These are phyloP conservation scores for Pleurotus sapidus DNA, from an alignment of 768 basidiomycete species.

Conservation along the genomic window DNA sequence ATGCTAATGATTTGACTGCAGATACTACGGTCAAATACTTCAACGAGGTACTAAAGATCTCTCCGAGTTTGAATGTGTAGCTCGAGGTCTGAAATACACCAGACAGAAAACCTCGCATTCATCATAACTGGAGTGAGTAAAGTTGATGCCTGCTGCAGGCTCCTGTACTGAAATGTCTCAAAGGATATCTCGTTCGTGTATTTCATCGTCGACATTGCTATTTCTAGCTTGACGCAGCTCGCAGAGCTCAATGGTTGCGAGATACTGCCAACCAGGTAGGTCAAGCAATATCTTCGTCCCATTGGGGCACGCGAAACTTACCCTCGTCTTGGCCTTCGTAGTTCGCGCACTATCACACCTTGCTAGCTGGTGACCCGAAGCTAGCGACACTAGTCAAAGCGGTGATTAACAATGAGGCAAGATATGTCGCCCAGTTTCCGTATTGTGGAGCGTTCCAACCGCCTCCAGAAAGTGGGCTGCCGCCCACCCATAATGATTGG, in stretches of 20 bases:
- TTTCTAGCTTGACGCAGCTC: slow-evolving; percentile 4
- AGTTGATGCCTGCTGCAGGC: not conserved
- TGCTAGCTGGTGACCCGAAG: slow-evolving; percentile 54
- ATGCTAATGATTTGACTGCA: slow-evolving; percentile 20
- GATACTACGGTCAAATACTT: slow-evolving; percentile 83
- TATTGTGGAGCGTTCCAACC: slow-evolving; percentile 85
- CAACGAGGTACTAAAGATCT: slow-evolving; percentile 39
- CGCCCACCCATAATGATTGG: slow-evolving; percentile 63
- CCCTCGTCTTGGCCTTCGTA: slow-evolving; percentile 21
- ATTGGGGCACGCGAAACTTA: not conserved
- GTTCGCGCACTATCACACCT: slow-evolving; percentile 68
- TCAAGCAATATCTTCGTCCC: slow-evolving; percentile 5
- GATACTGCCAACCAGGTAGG: slow-evolving; percentile 76
- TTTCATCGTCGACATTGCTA: not conserved
- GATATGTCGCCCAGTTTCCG: slow-evolving; percentile 68
- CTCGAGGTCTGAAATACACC: not conserved
- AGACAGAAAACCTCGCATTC: slow-evolving; percentile 72
- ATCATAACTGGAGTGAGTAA: slow-evolving; percentile 71
- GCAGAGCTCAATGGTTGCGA: slow-evolving; percentile 79
- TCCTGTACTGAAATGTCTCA: not conserved
- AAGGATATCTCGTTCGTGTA: slow-evolving; percentile 71
- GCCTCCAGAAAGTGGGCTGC: slow-evolving; percentile 69
- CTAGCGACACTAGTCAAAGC: slow-evolving; percentile 69
- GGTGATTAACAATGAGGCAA: slow-evolving; percentile 80
- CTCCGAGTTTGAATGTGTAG: not conserved